Conservation (phyloP, 768 basidiomycete species). For the Lentinula boryana region DNA sequence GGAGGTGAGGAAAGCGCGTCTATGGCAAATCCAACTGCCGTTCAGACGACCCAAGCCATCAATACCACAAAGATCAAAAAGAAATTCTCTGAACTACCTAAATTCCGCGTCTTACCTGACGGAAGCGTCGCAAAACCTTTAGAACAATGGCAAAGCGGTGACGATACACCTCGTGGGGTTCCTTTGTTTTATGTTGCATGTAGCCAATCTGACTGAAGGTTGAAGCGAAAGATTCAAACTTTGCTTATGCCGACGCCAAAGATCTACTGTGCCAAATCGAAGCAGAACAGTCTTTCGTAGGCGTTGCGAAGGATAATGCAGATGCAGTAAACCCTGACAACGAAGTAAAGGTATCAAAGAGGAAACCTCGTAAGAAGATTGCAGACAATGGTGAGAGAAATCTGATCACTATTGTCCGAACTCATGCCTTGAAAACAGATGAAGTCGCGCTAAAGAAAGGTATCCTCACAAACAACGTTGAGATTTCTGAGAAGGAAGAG, state of each 20-base stretch:
- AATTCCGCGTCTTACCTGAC: constrained; percentile 33
- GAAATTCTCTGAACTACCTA: constrained; percentile 54
- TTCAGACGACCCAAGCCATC: neutral
- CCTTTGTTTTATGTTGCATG: neutral
- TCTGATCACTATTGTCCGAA: neutral
- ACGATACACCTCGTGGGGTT: constrained; percentile 5
- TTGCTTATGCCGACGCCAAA: neutral
- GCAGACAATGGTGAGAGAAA: neutral
- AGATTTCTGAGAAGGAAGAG: neutral
- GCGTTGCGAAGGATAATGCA: neutral
- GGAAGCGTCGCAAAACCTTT: constrained; percentile 38
- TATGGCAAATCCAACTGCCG: neutral
- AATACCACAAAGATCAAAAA: constrained; percentile 32
- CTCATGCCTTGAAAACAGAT: neutral
- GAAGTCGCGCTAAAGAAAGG: neutral
- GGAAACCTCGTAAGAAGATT: neutral
- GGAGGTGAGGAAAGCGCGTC: neutral
- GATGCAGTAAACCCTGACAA: neutral
- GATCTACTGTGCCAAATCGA: neutral
- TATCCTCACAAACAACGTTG: neutral
- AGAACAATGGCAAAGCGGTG: constrained; percentile 32
- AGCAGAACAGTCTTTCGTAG: neutral
- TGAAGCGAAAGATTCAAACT: neutral
- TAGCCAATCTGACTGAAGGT: neutral
- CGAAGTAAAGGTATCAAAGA: neutral